Evolutionary conservation across 192 early-diverging fungal species (phyloP).

Genomic region (Backusella australiensis): DNA sequence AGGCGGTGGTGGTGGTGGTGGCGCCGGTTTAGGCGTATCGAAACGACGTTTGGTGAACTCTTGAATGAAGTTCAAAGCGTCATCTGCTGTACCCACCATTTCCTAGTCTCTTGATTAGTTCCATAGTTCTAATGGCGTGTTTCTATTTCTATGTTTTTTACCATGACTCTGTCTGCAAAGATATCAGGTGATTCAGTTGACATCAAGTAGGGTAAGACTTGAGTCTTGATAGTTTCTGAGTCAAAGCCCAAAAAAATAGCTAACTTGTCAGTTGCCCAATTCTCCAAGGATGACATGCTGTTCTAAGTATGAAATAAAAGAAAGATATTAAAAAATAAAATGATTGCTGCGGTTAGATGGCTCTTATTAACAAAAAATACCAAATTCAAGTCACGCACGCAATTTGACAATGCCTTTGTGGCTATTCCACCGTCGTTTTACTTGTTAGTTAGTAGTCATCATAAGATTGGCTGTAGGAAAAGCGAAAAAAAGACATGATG

Average conservation of each 20-base stretch:
- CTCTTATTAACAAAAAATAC: background rate
- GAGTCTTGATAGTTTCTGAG: slow-evolving; percentile 30
- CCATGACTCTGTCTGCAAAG: slow-evolving; percentile 29
- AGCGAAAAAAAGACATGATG: no score
- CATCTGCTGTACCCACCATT: slow-evolving; percentile 28
- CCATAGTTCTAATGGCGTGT: background rate
- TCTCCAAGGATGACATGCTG: slow-evolving; percentile 15
- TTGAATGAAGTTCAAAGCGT: slow-evolving; percentile 29
- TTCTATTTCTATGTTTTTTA: slow-evolving; percentile 1
- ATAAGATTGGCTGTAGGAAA: no score
- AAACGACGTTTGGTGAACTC: slow-evolving; percentile 32
- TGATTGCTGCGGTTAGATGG: background rate
- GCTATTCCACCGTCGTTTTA: no score
- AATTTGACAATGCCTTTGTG: background rate
- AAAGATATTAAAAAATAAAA: background rate
- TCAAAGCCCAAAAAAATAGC: slow-evolving; percentile 38
- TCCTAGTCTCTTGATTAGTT: slow-evolving; percentile 9
- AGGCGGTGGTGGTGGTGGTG: slow-evolving; percentile 2
- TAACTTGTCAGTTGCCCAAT: slow-evolving; percentile 37
- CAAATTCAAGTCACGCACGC: background rate
- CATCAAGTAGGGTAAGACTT: slow-evolving; percentile 39
- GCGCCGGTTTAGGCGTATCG: slow-evolving; percentile 9
- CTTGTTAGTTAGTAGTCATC: no score
- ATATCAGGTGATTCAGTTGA: slow-evolving; percentile 20
- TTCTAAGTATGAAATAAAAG: background rate